Base-by-base conservation (phyloP, 192 early-diverging fungal species). In the Dimargaris xerosporica region DNA sequence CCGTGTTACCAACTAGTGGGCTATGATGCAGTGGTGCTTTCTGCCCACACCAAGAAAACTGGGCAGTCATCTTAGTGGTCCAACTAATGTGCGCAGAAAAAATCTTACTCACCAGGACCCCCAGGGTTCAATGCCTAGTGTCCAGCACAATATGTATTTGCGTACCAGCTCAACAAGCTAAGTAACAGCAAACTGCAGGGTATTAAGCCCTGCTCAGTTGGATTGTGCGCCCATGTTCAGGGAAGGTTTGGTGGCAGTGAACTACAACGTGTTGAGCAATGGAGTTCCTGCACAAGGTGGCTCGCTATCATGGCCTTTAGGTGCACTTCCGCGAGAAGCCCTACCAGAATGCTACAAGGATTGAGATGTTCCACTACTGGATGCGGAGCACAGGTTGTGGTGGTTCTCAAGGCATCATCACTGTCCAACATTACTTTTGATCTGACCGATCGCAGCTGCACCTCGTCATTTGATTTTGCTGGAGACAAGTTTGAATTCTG, bases 401-500 rank as follows among this genome's bases (percentile, higher is more conserved):
- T 98, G 47, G 93, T 95, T 71, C 80, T 98, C 68, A 96, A 96
- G 82, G 91, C 94, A 44, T 83, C 92, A 9, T 85, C 85, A 13
- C 82, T 99, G 48, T 93, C 96, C 62, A 78, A 80, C 68, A 93
- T 99, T 67, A 67, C 85, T 21, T 90, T 94, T 71, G 96, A 99
- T 75, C 75, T 99, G 70, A 99, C 96, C 21, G 96, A 99, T 77
- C 91, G 96, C 78, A 99, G 96, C 86, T 90, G 94, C 70, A 99
- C 96, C 34, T 96, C 93, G 58, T 93, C 96, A 44, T 96, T 99
- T 63, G 96, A 94, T 55, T 99, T 99, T 73, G 96, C 96, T 62
- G 96, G 96, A 48, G 96, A 99, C 88, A 99, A 99, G 83, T 99
- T 99, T 66, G 96, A 99, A 81, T 98, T 96, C 93, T 89, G 93